Evolutionary conservation across 2,329 filamentous ascomycete species (phyloP).

Genomic region (Macrophomina tecta): DNA sequence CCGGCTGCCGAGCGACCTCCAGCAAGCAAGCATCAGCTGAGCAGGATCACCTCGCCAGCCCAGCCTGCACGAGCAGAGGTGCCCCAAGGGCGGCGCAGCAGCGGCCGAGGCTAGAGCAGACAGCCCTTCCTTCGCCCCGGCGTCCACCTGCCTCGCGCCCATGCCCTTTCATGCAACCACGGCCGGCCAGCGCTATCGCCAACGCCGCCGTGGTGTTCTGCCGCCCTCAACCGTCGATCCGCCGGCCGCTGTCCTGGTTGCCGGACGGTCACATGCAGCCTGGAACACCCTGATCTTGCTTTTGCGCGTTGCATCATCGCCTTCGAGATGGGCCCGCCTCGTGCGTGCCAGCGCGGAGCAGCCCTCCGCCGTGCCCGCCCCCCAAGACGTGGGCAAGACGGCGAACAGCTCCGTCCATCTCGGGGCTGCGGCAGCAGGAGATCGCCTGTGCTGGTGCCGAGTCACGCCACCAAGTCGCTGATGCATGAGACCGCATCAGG

Average conservation of each 20-base stretch:
- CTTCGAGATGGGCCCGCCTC: neutral
- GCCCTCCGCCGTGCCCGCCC: neutral
- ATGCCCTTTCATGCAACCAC: neutral
- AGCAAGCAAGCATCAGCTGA: conserved; percentile 12
- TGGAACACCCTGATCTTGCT: neutral
- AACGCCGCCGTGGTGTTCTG: neutral
- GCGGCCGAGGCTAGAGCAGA: neutral
- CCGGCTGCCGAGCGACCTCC: conserved; percentile 16
- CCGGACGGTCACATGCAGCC: conserved; percentile 11
- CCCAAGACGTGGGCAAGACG: neutral
- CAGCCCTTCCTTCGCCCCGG: too few relatives aligned
- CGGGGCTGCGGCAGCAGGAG: neutral
- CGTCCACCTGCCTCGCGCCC: too few relatives aligned
- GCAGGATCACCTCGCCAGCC: conserved; percentile 20
- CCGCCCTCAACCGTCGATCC: neutral
- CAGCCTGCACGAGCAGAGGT: neutral
- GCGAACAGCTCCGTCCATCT: neutral
- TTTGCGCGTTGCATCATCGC: neutral
- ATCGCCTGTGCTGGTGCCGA: conserved; percentile 15
- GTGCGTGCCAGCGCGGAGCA: conserved; percentile 1
- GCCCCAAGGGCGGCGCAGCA: conserved; percentile 6
- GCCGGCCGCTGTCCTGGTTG: conserved; percentile 1
- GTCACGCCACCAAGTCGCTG: conserved; percentile 10
- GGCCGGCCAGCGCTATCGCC: neutral
- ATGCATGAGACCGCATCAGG: neutral